These are phyloP conservation scores for Fonsecaea erecta DNA, from an alignment of 2,329 filamentous ascomycete genomes.

Conservation along the genomic window DNA sequence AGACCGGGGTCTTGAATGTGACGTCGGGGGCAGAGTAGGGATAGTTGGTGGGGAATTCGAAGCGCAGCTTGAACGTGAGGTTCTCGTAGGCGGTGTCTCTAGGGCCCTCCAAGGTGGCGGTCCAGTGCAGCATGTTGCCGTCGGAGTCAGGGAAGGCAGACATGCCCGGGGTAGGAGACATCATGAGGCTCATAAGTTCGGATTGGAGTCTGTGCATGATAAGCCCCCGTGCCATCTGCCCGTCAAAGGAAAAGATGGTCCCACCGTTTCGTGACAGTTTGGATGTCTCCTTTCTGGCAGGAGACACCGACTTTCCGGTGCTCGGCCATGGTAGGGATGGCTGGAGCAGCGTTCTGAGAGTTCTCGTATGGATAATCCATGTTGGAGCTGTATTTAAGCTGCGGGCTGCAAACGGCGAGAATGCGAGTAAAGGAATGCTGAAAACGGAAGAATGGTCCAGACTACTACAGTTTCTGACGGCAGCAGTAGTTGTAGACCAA, in stretches of 20 bases:
- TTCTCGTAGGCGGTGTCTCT: slow-evolving; percentile 88
- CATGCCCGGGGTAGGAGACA: slow-evolving; percentile 86
- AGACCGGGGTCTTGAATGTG: slow-evolving; percentile 97
- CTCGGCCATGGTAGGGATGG: slow-evolving; percentile 56
- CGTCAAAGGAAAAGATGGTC: slow-evolving; percentile 25
- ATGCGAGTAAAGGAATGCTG: slow-evolving; percentile 32
- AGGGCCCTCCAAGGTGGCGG: slow-evolving; percentile 89
- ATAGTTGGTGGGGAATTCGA: slow-evolving; percentile 89
- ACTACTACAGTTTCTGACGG: slow-evolving; percentile 14
- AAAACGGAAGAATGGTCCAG: slow-evolving; percentile 35
- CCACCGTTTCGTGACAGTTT: slow-evolving; percentile 79
- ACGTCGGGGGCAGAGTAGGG: slow-evolving; percentile 90
- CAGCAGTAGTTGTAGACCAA: neutral
- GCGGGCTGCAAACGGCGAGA: slow-evolving; percentile 22
- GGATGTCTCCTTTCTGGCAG: slow-evolving; percentile 65
- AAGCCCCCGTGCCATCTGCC: slow-evolving; percentile 11
- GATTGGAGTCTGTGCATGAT: slow-evolving; percentile 75
- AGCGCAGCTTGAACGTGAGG: slow-evolving; percentile 88
- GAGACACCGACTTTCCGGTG: slow-evolving; percentile 64
- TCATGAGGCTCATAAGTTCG: slow-evolving; percentile 98
- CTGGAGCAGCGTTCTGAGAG: slow-evolving; percentile 70
- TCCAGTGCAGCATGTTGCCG: slow-evolving; percentile 90
- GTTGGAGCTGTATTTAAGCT: slow-evolving; percentile 23
- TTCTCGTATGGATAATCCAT: slow-evolving; percentile 65
- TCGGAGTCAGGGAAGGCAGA: slow-evolving; percentile 92